These are phyloP conservation scores for Jamesozyma spencerorum DNA, from an alignment of 805 yeast species.

Conservation along the genomic window DNA sequence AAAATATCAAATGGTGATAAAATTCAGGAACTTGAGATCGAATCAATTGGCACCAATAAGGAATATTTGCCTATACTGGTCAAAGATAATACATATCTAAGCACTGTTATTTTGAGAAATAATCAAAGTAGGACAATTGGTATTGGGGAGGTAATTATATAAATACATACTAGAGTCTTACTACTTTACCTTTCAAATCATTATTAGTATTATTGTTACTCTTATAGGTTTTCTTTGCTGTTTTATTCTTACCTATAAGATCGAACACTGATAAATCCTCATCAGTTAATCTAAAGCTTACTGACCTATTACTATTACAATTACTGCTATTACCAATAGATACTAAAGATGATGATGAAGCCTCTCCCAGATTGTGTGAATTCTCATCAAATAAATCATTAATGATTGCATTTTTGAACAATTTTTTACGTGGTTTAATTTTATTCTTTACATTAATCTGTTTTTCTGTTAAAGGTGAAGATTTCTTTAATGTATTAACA, in stretches of 20 bases:
- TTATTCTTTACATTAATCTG: conserved; percentile 1
- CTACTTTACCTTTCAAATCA: conserved; percentile 1
- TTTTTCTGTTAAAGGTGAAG: conserved; percentile 1
- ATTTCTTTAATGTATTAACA: background rate
- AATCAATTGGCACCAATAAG: background rate
- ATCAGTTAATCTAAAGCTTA: conserved; percentile 23
- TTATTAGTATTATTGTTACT: conserved; percentile 1
- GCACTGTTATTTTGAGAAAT: conserved; percentile 2
- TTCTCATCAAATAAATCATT: conserved; percentile 22
- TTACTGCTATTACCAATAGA: background rate
- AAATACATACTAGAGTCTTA: background rate
- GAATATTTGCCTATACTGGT: background rate
- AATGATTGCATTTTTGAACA: conserved; percentile 25
- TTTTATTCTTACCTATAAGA: conserved; percentile 22
- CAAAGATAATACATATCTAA: background rate
- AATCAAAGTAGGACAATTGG: conserved; percentile 3
- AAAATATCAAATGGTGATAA: background rate
- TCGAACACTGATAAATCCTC: conserved; percentile 36
- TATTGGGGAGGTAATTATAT: conserved; percentile 1
- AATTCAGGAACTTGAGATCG: background rate
- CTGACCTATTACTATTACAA: conserved; percentile 5
- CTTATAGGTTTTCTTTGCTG: conserved; percentile 5
- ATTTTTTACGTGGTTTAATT: conserved; percentile 12
- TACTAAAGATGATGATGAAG: conserved; percentile 2
- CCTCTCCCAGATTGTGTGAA: conserved; percentile 8